Conservation (phyloP, 2,329 filamentous ascomycete genomes). For the Chaetomium olivaceum region DNA sequence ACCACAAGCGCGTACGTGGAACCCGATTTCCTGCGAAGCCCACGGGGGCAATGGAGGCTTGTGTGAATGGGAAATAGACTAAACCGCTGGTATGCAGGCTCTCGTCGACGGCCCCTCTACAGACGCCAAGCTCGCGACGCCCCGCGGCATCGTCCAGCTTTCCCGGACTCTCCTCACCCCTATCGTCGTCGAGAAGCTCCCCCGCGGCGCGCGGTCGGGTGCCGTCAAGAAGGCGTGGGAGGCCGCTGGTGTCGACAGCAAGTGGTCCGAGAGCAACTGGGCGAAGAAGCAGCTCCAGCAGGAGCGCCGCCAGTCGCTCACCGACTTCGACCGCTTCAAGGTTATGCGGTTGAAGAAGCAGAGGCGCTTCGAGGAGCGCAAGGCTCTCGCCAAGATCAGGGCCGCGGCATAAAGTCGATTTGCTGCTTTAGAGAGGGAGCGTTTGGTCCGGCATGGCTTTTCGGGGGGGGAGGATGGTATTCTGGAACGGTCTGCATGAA, state of each 20-base stretch:
- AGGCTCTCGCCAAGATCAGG: slow-evolving; percentile 92
- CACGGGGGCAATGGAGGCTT: slow-evolving; percentile 15
- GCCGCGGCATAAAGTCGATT: slow-evolving; percentile 62
- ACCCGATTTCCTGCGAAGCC: slow-evolving; percentile 23
- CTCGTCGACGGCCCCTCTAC: slow-evolving; percentile 92
- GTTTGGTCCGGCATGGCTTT: slow-evolving; percentile 37
- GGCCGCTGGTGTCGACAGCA: slow-evolving; percentile 84
- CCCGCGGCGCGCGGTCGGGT: slow-evolving; percentile 79
- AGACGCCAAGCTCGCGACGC: slow-evolving; percentile 74
- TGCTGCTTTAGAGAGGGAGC: slow-evolving; percentile 30
- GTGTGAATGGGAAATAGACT: slow-evolving; percentile 29
- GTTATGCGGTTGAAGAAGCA: slow-evolving; percentile 99
- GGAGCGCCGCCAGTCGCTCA: slow-evolving; percentile 84
- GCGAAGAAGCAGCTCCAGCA: slow-evolving; percentile 89
- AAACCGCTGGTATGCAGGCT: slow-evolving; percentile 61
- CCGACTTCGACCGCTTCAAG: slow-evolving; percentile 99
- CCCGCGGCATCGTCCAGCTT: slow-evolving; percentile 84
- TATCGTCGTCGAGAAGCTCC: slow-evolving; percentile 82
- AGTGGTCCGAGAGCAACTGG: slow-evolving; percentile 90
- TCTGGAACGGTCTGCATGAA: slow-evolving; percentile 49
- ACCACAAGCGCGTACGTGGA: slow-evolving; percentile 97
- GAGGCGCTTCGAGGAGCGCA: slow-evolving; percentile 96
- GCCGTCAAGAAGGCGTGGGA: slow-evolving; percentile 88
- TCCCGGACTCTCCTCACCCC: slow-evolving; percentile 84
- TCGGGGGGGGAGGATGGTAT: slow-evolving; percentile 39